These are phyloP conservation scores for Eucalyptus pauciflora DNA, from an alignment of 345 rosid species.

Conservation along the genomic window DNA sequence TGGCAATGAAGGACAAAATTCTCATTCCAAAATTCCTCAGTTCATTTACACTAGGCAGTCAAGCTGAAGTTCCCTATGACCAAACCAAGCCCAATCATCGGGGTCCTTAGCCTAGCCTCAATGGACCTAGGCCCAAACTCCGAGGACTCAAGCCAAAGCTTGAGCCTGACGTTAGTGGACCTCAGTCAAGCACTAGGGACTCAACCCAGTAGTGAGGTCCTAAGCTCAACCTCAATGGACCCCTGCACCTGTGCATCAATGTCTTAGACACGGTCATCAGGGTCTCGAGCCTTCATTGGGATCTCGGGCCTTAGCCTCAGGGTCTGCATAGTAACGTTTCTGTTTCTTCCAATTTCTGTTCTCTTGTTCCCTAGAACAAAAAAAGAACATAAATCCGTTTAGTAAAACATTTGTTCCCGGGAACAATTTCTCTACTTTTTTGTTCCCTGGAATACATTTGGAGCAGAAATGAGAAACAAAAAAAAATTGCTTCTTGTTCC, in stretches of 20 bases:
- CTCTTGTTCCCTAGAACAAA: no score
- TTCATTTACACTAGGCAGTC: not conserved
- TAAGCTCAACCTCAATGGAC: not conserved
- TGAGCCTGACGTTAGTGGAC: not conserved
- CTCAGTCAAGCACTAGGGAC: not conserved
- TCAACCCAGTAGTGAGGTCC: not conserved
- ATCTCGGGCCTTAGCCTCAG: not conserved
- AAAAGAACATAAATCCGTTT: no score
- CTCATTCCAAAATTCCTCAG: no score
- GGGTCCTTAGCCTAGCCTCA: not conserved
- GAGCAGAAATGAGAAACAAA: no score
- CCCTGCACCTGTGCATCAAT: not conserved
- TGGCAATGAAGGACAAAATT: no score
- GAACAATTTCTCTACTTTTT: no score
- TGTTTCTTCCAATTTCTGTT: no score
- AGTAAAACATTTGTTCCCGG: no score
- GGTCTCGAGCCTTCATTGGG: not conserved
- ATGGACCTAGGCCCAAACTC: not conserved
- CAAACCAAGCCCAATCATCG: fast-evolving
- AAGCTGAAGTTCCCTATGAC: not conserved
- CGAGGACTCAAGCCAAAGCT: not conserved
- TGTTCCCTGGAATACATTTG: no score
- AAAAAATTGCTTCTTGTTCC: no score
- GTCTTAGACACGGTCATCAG: fast-evolving
- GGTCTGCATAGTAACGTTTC: no score